These are phyloP conservation scores for Punica granatum DNA, from an alignment of 345 rosid genomes.

Conservation along the genomic window DNA sequence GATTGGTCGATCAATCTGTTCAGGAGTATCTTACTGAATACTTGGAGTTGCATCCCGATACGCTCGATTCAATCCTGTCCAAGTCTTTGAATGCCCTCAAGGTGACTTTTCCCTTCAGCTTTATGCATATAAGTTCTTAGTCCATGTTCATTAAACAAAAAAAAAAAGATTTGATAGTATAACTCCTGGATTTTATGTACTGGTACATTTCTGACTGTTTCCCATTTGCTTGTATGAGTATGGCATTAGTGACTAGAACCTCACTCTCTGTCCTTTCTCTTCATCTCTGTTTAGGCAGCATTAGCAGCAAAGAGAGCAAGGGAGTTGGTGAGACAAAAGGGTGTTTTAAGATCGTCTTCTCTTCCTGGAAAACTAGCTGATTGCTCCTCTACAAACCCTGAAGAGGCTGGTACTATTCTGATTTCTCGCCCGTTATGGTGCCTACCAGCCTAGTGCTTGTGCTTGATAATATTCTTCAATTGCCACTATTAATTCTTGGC, in stretches of 20 bases:
- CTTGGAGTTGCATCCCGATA: conserved; percentile 95
- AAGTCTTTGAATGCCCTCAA: conserved; percentile 91
- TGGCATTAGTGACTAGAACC: neutral
- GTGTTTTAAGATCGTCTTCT: conserved; percentile 84
- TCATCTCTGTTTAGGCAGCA: conserved; percentile 65
- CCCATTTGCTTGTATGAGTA: neutral
- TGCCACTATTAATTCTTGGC: neutral
- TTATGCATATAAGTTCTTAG: neutral
- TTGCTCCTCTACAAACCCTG: conserved; percentile 88
- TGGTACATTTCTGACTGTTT: neutral
- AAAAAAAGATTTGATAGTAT: neutral
- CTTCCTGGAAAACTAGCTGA: conserved; percentile 99
- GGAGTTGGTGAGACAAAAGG: conserved; percentile 87
- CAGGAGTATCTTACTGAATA: conserved; percentile 93
- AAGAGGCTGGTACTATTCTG: conserved; percentile 61
- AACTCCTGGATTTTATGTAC: neutral
- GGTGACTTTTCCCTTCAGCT: conserved; percentile 34
- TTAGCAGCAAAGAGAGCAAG: conserved; percentile 97
- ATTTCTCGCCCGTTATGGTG: neutral
- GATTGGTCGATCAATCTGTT: conserved; percentile 85
- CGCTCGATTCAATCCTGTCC: conserved; percentile 82
- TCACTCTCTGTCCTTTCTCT: neutral
- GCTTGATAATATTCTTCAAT: conserved; percentile 3
- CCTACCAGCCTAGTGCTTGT: neutral
- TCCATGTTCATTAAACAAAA: neutral